These are phyloP conservation scores for Cladosporium austrohemisphaericum DNA, from an alignment of 2,329 filamentous ascomycete species.

Conservation along the genomic window DNA sequence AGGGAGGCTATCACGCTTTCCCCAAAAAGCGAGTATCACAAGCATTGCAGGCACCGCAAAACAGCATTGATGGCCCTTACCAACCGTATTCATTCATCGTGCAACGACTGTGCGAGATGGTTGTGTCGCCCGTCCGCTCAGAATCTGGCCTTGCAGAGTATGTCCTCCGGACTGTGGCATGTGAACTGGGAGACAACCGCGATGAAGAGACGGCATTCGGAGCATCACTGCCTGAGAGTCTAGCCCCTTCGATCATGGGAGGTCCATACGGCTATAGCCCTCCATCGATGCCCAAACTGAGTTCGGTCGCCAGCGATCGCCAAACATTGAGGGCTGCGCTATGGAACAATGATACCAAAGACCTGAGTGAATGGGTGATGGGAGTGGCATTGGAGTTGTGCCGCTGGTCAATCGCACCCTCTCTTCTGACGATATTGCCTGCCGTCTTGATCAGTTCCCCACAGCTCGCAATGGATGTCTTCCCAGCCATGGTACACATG, in stretches of 20 bases:
- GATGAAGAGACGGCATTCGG: conserved; percentile 29
- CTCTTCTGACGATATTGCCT: background rate
- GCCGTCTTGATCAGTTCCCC: conserved; percentile 30
- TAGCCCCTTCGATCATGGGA: conserved; percentile 24
- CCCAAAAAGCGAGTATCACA: background rate
- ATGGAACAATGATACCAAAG: conserved; percentile 16
- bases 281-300: conserved; percentile 8
- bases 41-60: background rate
- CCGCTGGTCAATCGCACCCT: conserved; percentile 43
- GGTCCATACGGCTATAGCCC: conserved; percentile 29
- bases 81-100: conserved; percentile 31
- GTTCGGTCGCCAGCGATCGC: background rate
- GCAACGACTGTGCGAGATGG: conserved; percentile 28
- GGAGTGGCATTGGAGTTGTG: conserved; percentile 35
- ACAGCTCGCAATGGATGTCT: conserved; percentile 67
- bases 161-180: conserved; percentile 28
- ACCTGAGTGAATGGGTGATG: conserved; percentile 23
- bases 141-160: conserved; percentile 46
- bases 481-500: conserved; percentile 75
- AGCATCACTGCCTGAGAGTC: conserved; percentile 25
- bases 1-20: conserved; percentile 7
- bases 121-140: conserved; percentile 29
- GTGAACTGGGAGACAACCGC: conserved; percentile 18
- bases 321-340: conserved; percentile 19
- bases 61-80: background rate